Evolutionary conservation across 345 rosid species (phyloP).

Genomic region (Mallotus nudiflorus): DNA sequence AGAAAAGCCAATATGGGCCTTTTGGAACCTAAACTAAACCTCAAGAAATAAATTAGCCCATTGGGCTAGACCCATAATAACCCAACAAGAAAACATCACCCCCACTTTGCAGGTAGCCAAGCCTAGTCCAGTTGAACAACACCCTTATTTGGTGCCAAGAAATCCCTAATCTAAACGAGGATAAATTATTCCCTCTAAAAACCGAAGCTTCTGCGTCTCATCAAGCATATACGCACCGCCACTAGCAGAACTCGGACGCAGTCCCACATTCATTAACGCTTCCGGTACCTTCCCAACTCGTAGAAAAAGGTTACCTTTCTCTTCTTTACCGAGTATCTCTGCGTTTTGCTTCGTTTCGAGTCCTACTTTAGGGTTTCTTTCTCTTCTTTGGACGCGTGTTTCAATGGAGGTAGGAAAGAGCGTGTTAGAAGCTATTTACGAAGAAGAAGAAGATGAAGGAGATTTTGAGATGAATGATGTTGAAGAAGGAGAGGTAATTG

Average conservation of each 20-base stretch:
- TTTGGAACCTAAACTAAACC: too few relatives aligned
- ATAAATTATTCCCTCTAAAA: background rate
- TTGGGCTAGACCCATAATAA: background rate
- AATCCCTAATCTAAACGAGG: background rate
- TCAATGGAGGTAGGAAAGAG: conserved; percentile 66
- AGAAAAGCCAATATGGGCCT: too few relatives aligned
- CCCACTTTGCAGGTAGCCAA: too few relatives aligned
- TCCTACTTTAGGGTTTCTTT: background rate
- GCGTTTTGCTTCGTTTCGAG: background rate
- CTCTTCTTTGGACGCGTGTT: background rate
- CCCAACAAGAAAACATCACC: background rate
- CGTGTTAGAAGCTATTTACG: conserved; percentile 49
- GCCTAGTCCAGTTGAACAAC: background rate
- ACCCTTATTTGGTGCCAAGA: background rate
- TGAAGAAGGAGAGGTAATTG: conserved; percentile 80
- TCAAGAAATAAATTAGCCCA: too few relatives aligned
- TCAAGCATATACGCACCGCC: too few relatives aligned
- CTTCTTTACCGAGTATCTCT: too few relatives aligned
- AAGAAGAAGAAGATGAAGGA: conserved; percentile 46
- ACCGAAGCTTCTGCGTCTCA: too few relatives aligned
- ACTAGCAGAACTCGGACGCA: too few relatives aligned
- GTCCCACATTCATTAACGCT: too few relatives aligned
- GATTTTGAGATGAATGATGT: conserved; percentile 83
- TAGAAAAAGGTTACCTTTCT: too few relatives aligned
- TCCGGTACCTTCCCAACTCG: too few relatives aligned